Evolutionary conservation across 805 yeast genomes (phyloP), one percentile per base, ranked within the genome.

Genomic region (Scheffersomyces stipitis): DNA sequence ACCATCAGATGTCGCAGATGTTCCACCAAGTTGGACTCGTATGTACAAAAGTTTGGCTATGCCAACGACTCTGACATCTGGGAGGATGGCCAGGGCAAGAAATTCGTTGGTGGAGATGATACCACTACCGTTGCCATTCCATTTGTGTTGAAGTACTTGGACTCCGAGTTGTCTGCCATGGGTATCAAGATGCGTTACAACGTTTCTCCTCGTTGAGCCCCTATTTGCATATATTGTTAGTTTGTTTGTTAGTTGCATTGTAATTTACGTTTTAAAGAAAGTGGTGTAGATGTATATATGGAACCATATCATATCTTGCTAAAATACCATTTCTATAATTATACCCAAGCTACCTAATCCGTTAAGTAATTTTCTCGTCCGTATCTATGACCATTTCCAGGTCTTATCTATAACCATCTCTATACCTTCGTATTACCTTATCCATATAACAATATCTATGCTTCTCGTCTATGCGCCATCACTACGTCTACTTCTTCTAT

Each of bases 41-140:
- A 77, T 33, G 64, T 69, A 41, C 64, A 64, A 41, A 58, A 70
- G 41, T 69, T 75, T 23, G 61, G 61, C 12, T 73, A 70, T 39
- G 78, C 78, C 41, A 81, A 77, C 48, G 88, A 83, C 42, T 69
- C 83, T 15, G 87, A 83, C 40, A 77, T 85, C 29, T 93, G 99
- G 99, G 97, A 93, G 69, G 99, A 93, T 60, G 98, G 97, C 14
- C 89, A 83, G 52, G 98, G 99, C 35, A 83, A 80, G 57, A 81
- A 83, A 58, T 91, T 84, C 59, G 81, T 80, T 38, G 99, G 99
- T 36, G 99, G 99, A 56, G 81, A 78, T 42, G 76, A 93, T 43
- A 88, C 96, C n/a, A 84, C 97, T 3, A 85, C 96, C 1, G 93
- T 93, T 47, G 96, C 96, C 30, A 84, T 93, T 60, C 99, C 99